These are phyloP conservation scores for Calocera viscosa DNA, from an alignment of 768 basidiomycete genomes.

Conservation along the genomic window DNA sequence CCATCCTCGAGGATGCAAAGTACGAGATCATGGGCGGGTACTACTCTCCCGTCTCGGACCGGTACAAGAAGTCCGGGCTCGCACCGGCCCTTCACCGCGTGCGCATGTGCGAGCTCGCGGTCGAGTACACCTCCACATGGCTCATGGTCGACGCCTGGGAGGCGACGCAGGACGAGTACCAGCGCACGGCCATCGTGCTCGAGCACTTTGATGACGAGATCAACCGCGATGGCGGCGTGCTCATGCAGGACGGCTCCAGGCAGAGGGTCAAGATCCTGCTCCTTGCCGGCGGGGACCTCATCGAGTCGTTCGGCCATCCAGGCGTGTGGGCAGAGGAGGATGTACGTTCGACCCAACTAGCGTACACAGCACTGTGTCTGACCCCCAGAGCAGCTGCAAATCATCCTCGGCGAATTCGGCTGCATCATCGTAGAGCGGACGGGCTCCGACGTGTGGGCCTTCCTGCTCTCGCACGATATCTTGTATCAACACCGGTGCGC, in stretches of 20 bases:
- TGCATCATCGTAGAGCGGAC: slow-evolving; percentile 90
- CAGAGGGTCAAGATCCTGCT: slow-evolving; percentile 76
- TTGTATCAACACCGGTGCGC: slow-evolving; percentile 32
- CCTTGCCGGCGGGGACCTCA: slow-evolving; percentile 94
- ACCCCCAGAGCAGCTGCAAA: slow-evolving; percentile 55
- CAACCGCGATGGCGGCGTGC: slow-evolving; percentile 44
- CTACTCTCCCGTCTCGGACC: slow-evolving; percentile 88
- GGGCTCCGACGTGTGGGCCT: slow-evolving; percentile 63
- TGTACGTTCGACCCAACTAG: too few relatives aligned
- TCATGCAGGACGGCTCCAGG: slow-evolving; percentile 37
- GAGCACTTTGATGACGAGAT: slow-evolving; percentile 96
- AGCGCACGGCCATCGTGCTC: slow-evolving; percentile 90
- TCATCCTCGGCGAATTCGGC: slow-evolving; percentile 90
- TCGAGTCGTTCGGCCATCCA: slow-evolving; percentile 95
- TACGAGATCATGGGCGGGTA: slow-evolving; percentile 94
- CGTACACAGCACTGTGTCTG: too few relatives aligned
- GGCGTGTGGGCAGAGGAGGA: slow-evolving; percentile 94
- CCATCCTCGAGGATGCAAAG: slow-evolving; percentile 77
- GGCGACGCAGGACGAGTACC: slow-evolving; percentile 76
- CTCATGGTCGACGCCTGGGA: slow-evolving; percentile 99
- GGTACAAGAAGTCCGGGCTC: slow-evolving; percentile 93
- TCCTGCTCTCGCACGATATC: slow-evolving; percentile 36
- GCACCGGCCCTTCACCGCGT: slow-evolving; percentile 65
- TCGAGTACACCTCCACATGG: slow-evolving; percentile 83
- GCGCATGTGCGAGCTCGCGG: slow-evolving; percentile 77